These are phyloP conservation scores for Lactarius sp. DNA, from an alignment of 768 basidiomycete genomes.

Conservation along the genomic window DNA sequence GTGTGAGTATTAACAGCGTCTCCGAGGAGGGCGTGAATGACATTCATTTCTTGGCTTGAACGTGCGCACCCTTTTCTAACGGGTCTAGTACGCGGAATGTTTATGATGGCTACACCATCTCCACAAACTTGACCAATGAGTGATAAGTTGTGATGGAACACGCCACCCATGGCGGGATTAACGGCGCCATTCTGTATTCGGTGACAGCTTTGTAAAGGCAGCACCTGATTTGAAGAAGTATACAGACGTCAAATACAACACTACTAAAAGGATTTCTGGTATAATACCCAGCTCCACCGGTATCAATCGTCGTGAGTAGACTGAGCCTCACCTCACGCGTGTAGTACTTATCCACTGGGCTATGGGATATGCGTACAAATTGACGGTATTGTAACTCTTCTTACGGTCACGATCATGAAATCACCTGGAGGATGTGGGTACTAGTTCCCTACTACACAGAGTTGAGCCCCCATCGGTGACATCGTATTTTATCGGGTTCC, in stretches of 20 bases:
- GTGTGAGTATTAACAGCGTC: slow-evolving; percentile 1
- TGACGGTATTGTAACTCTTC: slow-evolving; percentile 18
- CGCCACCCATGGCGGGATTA: not conserved
- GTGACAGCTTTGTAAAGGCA: slow-evolving; percentile 12
- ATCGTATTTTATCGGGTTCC: no score
- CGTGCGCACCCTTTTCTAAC: not conserved
- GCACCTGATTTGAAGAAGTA: slow-evolving; percentile 9
- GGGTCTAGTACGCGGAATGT: slow-evolving; percentile 7
- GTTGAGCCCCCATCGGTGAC: no score
- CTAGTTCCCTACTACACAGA: no score
- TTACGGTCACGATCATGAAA: slow-evolving; percentile 19
- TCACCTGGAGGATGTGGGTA: not conserved
- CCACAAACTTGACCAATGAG: slow-evolving; percentile 33
- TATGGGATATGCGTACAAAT: slow-evolving; percentile 11
- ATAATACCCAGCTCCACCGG: slow-evolving; percentile 50
- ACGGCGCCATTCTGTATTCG: not conserved
- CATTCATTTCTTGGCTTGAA: not conserved
- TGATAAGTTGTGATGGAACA: not conserved
- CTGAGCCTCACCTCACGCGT: not conserved
- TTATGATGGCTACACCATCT: slow-evolving; percentile 28
- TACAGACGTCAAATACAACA: no score
- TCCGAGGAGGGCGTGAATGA: slow-evolving; percentile 23
- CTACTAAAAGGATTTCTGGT: slow-evolving; percentile 46
- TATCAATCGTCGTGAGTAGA: slow-evolving; percentile 44
- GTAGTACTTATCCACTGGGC: not conserved